Evolutionary conservation across 345 rosid genomes (phyloP).

Genomic region (Microcos paniculata): DNA sequence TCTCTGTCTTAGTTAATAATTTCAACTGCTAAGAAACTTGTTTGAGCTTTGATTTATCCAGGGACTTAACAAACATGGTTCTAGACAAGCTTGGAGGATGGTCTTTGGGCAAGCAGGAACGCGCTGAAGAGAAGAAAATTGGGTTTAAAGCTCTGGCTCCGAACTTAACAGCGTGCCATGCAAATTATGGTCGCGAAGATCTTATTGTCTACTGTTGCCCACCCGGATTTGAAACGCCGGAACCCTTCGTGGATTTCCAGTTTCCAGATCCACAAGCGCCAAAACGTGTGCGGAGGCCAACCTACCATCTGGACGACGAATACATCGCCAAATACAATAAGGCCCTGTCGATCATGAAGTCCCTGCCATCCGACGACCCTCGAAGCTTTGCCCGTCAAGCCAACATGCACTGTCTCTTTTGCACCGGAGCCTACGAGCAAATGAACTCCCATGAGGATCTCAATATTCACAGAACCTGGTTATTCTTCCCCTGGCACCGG

Average conservation of each 20-base stretch:
- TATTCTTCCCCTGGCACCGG: constrained; percentile 21
- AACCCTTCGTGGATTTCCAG: constrained; percentile 8
- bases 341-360: constrained; percentile 23
- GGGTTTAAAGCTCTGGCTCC: background rate
- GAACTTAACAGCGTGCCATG: constrained; percentile 12
- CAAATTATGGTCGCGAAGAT: background rate
- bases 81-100: background rate
- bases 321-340: constrained; percentile 21
- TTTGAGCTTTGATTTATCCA: background rate
- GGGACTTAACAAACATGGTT: background rate
- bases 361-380: constrained; percentile 20
- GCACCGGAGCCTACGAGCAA: constrained; percentile 19
- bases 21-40: too few relatives aligned
- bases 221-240: background rate
- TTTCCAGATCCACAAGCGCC: background rate
- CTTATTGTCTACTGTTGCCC: constrained; percentile 19
- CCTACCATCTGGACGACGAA: background rate
- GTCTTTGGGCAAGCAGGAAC: too few relatives aligned
- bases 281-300: constrained; percentile 5
- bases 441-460: background rate
- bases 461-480: constrained; percentile 12
- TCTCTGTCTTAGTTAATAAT: too few relatives aligned
- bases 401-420: constrained; percentile 12
- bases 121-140: too few relatives aligned
- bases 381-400: constrained; percentile 19